Percentiles rank a stretch among this genome's conserved stretches.
phyloP scores from a whole-genome alignment of 495 filamentous ascomycete species.

The Talaromyces ruber region DNA sequence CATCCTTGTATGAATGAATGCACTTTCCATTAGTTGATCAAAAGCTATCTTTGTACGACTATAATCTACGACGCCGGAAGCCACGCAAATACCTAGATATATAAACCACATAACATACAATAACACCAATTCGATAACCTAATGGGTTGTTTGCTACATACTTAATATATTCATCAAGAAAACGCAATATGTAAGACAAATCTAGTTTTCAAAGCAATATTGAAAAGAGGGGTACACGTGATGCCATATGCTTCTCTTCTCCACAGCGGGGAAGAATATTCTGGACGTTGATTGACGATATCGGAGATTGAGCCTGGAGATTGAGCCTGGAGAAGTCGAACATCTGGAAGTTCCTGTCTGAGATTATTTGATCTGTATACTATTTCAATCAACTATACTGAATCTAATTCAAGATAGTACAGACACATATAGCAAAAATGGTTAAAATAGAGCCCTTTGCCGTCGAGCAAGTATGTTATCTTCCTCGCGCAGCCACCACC shows the following conservation, averaged over 20 bases:
- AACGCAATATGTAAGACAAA: background rate
- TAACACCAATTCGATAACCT: background rate
- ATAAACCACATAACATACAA: background rate
- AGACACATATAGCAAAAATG: conserved; percentile 32
- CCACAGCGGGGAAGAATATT: conserved; percentile 1
- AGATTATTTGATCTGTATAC: too few relatives aligned
- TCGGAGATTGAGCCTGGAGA: background rate
- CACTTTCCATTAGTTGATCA: background rate
- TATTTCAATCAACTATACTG: background rate
- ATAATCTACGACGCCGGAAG: background rate
- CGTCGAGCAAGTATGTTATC: conserved; percentile 59
- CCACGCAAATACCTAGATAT: background rate
- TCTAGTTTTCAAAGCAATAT: background rate
- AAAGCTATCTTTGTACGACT: background rate
- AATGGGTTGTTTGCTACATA: too few relatives aligned
- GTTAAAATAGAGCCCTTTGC: conserved; percentile 64
- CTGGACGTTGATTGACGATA: background rate
- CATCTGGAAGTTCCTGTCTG: background rate
- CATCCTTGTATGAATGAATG: background rate
- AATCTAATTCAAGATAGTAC: background rate
- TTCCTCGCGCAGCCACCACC: background rate
- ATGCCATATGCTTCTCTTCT: background rate
- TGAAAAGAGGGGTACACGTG: background rate
- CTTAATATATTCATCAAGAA: too few relatives aligned
- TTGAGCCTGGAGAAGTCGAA: background rate